Percentiles rank a stretch among this genome's conserved stretches.
Conservation (phyloP, 75 land plant genomes). For the Pinus taeda region DNA sequence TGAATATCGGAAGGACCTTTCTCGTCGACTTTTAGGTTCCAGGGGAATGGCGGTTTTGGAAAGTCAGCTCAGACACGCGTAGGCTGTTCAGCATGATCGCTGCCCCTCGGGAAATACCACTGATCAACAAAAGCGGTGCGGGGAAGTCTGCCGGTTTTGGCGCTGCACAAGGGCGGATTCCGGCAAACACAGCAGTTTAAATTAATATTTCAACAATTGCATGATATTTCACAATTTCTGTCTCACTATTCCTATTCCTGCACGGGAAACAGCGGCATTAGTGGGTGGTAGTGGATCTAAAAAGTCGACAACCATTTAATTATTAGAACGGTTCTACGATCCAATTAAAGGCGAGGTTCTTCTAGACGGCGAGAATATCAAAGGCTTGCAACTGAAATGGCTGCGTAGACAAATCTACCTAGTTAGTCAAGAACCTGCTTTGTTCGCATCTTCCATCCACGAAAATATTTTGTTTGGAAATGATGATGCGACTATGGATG, state of each 20-base stretch:
- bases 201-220: too few species aligned
- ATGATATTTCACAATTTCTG: conserved; percentile 23
- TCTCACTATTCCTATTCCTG: conserved; percentile 29
- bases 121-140: too few species aligned
- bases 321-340: conserved; percentile 53
- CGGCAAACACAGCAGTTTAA: too few species aligned
- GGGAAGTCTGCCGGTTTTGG: too few species aligned
- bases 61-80: too few species aligned
- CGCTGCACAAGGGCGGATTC: too few species aligned
- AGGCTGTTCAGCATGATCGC: too few species aligned
- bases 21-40: too few species aligned
- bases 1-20: too few species aligned
- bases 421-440: conserved; percentile 71
- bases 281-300: conserved; percentile 60
- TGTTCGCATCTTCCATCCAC: conserved; percentile 58
- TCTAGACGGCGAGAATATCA: conserved; percentile 45
- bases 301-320: conserved; percentile 44
- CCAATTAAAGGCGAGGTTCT: conserved; percentile 45
- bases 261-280: conserved; percentile 48
- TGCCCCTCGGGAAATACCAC: too few species aligned
- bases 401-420: conserved; percentile 58
- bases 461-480: conserved; percentile 65
- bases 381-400: conserved; percentile 50
- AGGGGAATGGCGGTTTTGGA: too few species aligned
- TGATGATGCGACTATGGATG: conserved; percentile 48